Percentiles rank a stretch among this genome's conserved stretches.
phyloP scores from a whole-genome alignment of 2,329 filamentous ascomycete genomes.

The Colletotrichum eremochloae region DNA sequence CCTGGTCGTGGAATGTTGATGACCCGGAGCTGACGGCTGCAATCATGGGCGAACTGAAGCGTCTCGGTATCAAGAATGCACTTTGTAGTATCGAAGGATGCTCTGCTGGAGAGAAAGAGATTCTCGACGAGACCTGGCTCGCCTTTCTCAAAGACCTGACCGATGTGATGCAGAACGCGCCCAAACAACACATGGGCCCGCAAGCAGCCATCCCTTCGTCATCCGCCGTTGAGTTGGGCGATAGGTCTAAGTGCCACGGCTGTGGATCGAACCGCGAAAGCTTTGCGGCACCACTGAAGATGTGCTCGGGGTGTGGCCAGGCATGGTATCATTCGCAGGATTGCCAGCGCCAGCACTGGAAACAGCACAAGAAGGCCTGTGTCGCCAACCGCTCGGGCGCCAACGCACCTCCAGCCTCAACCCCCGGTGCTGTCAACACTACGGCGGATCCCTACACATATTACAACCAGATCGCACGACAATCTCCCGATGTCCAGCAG shows the following conservation, averaged over 20 bases:
- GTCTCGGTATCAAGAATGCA: not conserved
- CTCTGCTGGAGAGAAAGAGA: not conserved
- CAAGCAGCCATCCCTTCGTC: not conserved
- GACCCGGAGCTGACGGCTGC: not conserved
- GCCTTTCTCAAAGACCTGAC: not conserved
- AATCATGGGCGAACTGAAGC: not conserved
- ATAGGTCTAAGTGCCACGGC: constrained; percentile 7
- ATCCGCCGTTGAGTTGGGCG: not conserved
- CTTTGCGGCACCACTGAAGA: not conserved
- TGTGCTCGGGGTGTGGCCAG: constrained; percentile 7
- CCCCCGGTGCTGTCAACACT: not conserved
- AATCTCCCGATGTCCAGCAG: not conserved
- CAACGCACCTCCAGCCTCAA: not conserved
- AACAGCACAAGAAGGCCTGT: constrained; percentile 10
- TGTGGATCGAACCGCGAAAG: not conserved
- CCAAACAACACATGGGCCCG: not conserved
- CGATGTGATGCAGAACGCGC: not conserved
- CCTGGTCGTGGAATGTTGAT: constrained; percentile 12
- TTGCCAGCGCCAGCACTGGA: constrained; percentile 19
- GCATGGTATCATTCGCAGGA: constrained; percentile 26
- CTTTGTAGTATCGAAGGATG: not conserved
- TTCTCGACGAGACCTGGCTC: not conserved
- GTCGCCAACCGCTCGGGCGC: constrained; percentile 2
- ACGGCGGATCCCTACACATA: not conserved
- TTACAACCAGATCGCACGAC: constrained; percentile 2